phyloP scores from a whole-genome alignment of 306 rosid species.

The Quercus ilex region DNA sequence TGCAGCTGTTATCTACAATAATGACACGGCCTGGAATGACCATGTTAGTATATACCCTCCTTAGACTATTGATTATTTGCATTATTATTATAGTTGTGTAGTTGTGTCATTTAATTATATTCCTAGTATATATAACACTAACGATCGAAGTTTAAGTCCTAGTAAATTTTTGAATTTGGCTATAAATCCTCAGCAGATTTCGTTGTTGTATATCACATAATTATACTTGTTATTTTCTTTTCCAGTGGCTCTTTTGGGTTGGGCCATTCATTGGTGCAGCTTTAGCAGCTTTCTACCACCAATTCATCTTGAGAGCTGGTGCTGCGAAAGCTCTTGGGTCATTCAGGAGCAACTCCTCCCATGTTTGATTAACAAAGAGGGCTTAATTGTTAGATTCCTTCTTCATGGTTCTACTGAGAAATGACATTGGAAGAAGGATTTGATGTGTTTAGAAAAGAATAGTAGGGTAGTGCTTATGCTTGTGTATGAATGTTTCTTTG shows the following conservation, averaged over 20 bases:
- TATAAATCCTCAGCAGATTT: too few species aligned
- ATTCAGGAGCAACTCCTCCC: constrained; percentile 73
- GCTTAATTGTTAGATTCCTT: background rate
- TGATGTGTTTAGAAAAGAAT: constrained; percentile 3
- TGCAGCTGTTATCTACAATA: constrained; percentile 66
- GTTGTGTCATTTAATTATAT: background rate
- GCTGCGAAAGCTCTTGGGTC: constrained; percentile 87
- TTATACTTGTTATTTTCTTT: constrained; percentile 4
- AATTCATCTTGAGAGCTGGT: constrained; percentile 86
- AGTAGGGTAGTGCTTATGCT: constrained; percentile 17
- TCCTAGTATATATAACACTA: background rate
- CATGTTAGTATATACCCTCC: constrained; percentile 46
- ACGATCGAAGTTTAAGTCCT: too few species aligned
- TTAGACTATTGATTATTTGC: background rate
- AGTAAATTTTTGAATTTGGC: too few species aligned
- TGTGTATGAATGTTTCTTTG: background rate
- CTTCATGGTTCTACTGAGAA: constrained; percentile 14
- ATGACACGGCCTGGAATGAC: constrained; percentile 64
- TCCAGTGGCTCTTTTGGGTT: constrained; percentile 94
- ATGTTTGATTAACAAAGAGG: constrained; percentile 28
- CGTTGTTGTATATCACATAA: too few species aligned
- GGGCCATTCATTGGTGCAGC: constrained; percentile 95
- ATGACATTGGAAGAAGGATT: constrained; percentile 21
- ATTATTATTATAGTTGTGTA: background rate
- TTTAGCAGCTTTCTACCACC: constrained; percentile 93